Evolutionary conservation across 1,284 basidiomycete species (phyloP).

Genomic region (Ustilago hordei): DNA sequence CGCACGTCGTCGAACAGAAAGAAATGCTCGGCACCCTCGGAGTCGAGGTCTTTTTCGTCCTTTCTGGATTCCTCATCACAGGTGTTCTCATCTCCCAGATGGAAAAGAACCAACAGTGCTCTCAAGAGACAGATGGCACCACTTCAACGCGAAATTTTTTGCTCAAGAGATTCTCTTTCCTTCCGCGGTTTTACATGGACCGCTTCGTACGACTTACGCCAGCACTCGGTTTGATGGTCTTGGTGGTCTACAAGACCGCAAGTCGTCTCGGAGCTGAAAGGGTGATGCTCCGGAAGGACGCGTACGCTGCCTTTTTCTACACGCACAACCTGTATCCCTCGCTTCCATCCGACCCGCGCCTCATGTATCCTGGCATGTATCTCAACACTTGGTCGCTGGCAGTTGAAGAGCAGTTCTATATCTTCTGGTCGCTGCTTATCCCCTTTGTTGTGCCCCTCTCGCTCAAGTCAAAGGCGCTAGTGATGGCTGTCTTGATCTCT

Average conservation of each 20-base stretch:
- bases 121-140: constrained; percentile 5
- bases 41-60: constrained; percentile 44
- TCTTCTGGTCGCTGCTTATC: constrained; percentile 46
- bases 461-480: constrained; percentile 14
- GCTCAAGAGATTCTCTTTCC: constrained; percentile 24
- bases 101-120: constrained; percentile 21
- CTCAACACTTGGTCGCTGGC: constrained; percentile 48
- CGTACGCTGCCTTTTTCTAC: constrained; percentile 30
- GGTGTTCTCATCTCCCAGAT: constrained; percentile 44
- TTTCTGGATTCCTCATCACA: constrained; percentile 47
- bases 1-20: constrained; percentile 28
- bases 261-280: constrained; percentile 6
- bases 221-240: constrained; percentile 25
- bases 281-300: constrained; percentile 14
- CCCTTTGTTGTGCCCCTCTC: constrained; percentile 32
- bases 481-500: constrained; percentile 20
- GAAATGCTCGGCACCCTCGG: constrained; percentile 40
- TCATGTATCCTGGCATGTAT: constrained; percentile 36
- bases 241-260: constrained; percentile 13
- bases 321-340: constrained; percentile 32
- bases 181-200: constrained; percentile 40
- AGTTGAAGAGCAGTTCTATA: constrained; percentile 51
- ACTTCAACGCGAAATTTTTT: constrained; percentile 8
- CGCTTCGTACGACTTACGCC: constrained; percentile 37
- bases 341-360: constrained; percentile 10